These are phyloP conservation scores for Cutaneotrichosporon arboriforme DNA, from an alignment of 1,284 basidiomycete genomes.

Conservation along the genomic window DNA sequence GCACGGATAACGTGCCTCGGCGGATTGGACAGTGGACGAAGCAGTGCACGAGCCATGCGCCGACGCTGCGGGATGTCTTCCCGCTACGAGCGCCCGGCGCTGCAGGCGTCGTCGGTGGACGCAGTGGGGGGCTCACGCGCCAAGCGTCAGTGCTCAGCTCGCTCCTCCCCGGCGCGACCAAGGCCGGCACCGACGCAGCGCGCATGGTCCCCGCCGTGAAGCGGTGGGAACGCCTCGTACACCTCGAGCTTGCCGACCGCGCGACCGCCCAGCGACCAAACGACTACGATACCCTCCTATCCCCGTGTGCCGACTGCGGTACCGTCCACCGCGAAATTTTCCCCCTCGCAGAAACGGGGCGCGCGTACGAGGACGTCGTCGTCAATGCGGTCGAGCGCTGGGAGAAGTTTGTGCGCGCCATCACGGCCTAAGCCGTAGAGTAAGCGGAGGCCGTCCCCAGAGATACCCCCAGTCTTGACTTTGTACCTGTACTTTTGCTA, in stretches of 20 bases:
- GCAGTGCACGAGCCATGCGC: constrained; percentile 40
- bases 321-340: constrained; percentile 43
- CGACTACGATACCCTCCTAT: constrained; percentile 20
- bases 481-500: too few species aligned
- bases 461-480: too few species aligned
- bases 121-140: not conserved
- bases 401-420: constrained; percentile 38
- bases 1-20: constrained; percentile 47
- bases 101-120: not conserved
- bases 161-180: constrained; percentile 35
- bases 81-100: constrained; percentile 21
- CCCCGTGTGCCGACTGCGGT: constrained; percentile 40
- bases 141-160: constrained; percentile 12
- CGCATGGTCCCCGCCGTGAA: constrained; percentile 32
- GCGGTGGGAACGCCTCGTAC: constrained; percentile 45
- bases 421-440: constrained; percentile 7
- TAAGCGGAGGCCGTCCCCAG: too few species aligned
- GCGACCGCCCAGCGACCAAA: constrained; percentile 8
- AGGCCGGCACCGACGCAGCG: constrained; percentile 11
- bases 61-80: constrained; percentile 44
- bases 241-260: constrained; percentile 45
- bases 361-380: constrained; percentile 35
- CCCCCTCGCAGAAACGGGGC: constrained; percentile 21
- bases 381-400: constrained; percentile 39
- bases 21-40: constrained; percentile 45